phyloP scores from a whole-genome alignment of 2,329 filamentous ascomycete genomes.

The Sarocladiaceae sp. region DNA sequence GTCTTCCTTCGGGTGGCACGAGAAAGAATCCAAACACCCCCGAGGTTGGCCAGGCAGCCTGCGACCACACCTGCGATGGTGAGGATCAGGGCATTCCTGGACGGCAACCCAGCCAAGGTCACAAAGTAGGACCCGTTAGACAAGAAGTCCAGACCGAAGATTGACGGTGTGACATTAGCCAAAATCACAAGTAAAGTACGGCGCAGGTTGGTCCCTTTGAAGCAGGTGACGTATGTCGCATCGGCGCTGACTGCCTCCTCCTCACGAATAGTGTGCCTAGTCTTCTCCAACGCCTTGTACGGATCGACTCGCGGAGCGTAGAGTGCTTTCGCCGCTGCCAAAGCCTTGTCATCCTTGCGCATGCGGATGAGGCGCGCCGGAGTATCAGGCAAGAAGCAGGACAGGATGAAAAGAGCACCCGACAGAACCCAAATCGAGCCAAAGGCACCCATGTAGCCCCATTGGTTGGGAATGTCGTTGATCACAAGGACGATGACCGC shows the following conservation, averaged over 20 bases:
- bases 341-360: constrained; percentile 13
- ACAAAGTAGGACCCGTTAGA: constrained; percentile 33
- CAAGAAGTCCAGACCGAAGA: constrained; percentile 38
- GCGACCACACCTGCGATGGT: constrained; percentile 38
- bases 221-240: constrained; percentile 33
- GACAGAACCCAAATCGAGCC: constrained; percentile 20
- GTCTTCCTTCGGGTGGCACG: constrained; percentile 33
- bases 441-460: constrained; percentile 19
- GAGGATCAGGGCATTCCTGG: constrained; percentile 31
- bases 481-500: constrained; percentile 17
- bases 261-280: constrained; percentile 31
- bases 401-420: constrained; percentile 16
- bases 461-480: constrained; percentile 14
- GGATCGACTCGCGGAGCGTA: constrained; percentile 17
- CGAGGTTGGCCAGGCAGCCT: constrained; percentile 36
- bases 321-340: constrained; percentile 14
- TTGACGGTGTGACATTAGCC: constrained; percentile 30
- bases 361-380: constrained; percentile 18
- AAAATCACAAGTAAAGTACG: constrained; percentile 32
- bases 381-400: constrained; percentile 21
- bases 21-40: constrained; percentile 37
- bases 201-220: constrained; percentile 31
- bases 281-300: constrained; percentile 13
- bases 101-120: constrained; percentile 22
- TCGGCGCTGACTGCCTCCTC: constrained; percentile 23